Conservation (phyloP, 116 monocot species). For the Cymodocea nodosa region DNA sequence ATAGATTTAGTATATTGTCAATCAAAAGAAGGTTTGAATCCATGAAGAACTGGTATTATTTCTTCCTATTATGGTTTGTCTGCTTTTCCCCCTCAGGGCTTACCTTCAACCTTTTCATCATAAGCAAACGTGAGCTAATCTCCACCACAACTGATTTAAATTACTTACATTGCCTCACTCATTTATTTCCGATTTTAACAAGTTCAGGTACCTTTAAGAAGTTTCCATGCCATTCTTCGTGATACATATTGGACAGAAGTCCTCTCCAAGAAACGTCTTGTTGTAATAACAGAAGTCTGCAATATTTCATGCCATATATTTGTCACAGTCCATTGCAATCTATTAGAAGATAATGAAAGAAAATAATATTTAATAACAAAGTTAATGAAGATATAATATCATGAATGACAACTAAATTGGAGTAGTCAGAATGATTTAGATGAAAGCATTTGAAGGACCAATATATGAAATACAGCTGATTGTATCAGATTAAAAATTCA, state of each 20-base stretch:
- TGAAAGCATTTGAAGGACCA: too few relatives aligned
- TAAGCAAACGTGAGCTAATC: background rate
- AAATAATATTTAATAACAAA: conserved; percentile 1
- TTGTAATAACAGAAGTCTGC: conserved; percentile 73
- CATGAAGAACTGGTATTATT: too few relatives aligned
- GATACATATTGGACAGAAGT: conserved; percentile 71
- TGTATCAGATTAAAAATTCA: too few relatives aligned
- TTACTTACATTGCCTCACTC: background rate
- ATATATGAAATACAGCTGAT: too few relatives aligned
- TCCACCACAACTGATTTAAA: background rate
- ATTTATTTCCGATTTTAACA: background rate
- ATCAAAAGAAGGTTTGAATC: too few relatives aligned
- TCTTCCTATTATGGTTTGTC: too few relatives aligned
- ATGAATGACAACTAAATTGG: background rate
- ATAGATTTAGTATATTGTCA: too few relatives aligned
- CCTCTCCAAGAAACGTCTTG: conserved; percentile 72
- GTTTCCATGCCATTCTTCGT: conserved; percentile 94
- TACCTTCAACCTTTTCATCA: background rate
- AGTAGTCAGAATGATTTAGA: background rate
- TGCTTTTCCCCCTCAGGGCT: too few relatives aligned
- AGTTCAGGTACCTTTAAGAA: conserved; percentile 71
- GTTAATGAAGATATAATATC: background rate
- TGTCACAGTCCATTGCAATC: background rate
- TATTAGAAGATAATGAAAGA: background rate
- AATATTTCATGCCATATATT: conserved; percentile 1